Base-by-base conservation (phyloP, 2,329 filamentous ascomycete species). In the Fusarium pininemorale region DNA sequence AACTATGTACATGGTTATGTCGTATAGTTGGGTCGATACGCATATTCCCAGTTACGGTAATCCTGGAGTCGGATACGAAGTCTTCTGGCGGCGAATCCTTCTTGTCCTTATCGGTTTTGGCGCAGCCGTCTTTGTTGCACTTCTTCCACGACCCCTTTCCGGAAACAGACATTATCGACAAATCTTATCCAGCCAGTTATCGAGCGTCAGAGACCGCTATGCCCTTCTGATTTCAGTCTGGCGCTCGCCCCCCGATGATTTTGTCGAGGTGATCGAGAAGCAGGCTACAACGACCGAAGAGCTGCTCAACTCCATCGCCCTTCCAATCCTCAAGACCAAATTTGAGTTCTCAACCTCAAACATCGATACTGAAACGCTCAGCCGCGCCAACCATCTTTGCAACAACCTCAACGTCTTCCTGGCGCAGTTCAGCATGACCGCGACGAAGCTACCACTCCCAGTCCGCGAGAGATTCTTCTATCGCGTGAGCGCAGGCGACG, bases 11-110 rank as follows among this genome's bases (percentile, higher is more conserved):
- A 70, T 75, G 57, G 73, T 75, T 3, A 47, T 63, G 5, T 70
- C 70, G 5, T 75, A 75, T 35, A 75, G 73, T 26, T 75, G 73
- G 73, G 69, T 75, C 1, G 73, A 75, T 9, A 75, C 70, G 3
- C 73, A 75, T 15, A 72, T 69, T 13, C 67, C 68, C 1, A 51
- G 47, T 20, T 75, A 75, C 8, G 73, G 73, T 5, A 75, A 69
- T 6, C 66, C 66, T 3, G 66, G 66, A 6, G 66, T 69, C 4
- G 66, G 66, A 30, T 69, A 69, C 6, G 65, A 55, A 0, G 66
- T 69, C 4, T 69, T 69, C n/a, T 69, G 66, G 66, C 56, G 66
- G 4, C 35, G 66, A 26, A 39, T 69, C 2, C 64, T 69, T 15
- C 66, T 69, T n/a, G 66, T 69, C 5, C 42, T 69, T 3, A 69